These are phyloP conservation scores for sorghum (Sorghum bicolor) DNA, from an alignment of 176 grass and related monocot species.

Conservation along the genomic window DNA sequence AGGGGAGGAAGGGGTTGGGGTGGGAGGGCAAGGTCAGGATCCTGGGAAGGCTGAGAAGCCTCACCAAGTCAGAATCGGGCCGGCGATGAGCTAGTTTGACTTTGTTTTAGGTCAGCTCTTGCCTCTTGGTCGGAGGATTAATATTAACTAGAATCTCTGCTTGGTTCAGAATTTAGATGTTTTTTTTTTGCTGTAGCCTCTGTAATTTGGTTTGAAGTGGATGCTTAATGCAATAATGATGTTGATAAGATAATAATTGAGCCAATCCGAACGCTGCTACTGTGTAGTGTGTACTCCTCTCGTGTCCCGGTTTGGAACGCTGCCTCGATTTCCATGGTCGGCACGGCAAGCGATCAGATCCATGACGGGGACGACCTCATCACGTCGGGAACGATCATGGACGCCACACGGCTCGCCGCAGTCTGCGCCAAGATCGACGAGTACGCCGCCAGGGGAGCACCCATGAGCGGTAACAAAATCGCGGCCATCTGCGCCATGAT, in stretches of 20 bases:
- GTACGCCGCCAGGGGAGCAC: background rate
- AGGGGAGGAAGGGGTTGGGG: slow-evolving; percentile 59
- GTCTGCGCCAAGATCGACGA: background rate
- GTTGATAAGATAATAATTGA: background rate
- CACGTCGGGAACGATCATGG: background rate
- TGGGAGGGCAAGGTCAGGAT: slow-evolving; percentile 90
- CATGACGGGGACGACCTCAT: too few species aligned
- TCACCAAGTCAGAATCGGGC: slow-evolving; percentile 93
- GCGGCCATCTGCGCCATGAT: slow-evolving; percentile 29
- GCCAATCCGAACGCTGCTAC: background rate
- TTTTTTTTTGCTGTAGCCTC: background rate
- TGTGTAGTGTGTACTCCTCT: background rate
- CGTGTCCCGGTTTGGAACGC: background rate
- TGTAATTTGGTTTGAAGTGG: background rate
- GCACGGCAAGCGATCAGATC: background rate
- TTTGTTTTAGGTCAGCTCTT: slow-evolving; percentile 15
- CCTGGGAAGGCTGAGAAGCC: slow-evolving; percentile 73
- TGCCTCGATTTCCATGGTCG: background rate
- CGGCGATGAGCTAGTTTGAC: slow-evolving; percentile 54
- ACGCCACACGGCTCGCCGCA: background rate
- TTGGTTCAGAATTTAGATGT: background rate
- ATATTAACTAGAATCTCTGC: slow-evolving; percentile 3
- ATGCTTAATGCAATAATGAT: background rate
- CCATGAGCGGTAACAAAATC: background rate
- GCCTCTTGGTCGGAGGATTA: background rate